These are phyloP conservation scores for Geoglossum glabrum DNA, from an alignment of 495 filamentous ascomycete species.

Conservation along the genomic window DNA sequence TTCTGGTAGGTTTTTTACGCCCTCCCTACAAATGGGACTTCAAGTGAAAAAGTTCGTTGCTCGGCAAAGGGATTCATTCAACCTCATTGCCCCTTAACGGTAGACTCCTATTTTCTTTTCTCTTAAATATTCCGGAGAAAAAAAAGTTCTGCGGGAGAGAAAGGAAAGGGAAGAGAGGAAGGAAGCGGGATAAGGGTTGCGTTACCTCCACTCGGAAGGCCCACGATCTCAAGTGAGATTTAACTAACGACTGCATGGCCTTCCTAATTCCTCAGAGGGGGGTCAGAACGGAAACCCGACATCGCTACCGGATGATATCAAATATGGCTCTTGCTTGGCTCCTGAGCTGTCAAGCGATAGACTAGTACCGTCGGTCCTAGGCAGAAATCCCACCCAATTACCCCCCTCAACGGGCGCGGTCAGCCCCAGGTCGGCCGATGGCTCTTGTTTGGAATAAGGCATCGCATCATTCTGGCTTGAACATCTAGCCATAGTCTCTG, in stretches of 20 bases:
- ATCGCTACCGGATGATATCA: background rate
- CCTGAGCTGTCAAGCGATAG: background rate
- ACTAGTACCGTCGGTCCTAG: background rate
- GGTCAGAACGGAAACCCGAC: background rate
- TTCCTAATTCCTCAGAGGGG: too few relatives aligned
- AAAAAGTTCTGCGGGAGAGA: background rate
- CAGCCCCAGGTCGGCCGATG: background rate
- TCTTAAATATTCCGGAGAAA: too few relatives aligned
- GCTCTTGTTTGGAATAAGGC: background rate
- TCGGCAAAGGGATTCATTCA: too few relatives aligned
- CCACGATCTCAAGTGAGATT: too few relatives aligned
- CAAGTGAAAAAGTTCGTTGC: too few relatives aligned
- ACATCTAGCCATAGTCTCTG: background rate
- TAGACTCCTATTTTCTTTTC: too few relatives aligned
- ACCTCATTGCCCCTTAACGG: too few relatives aligned
- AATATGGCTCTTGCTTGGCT: background rate
- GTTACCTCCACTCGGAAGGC: too few relatives aligned
- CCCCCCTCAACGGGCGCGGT: background rate
- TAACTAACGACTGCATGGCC: too few relatives aligned
- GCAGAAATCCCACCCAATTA: background rate
- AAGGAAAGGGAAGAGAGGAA: background rate
- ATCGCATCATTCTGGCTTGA: background rate
- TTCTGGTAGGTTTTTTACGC: too few relatives aligned
- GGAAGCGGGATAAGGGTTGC: background rate
- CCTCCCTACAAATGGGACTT: too few relatives aligned